Conservation (phyloP, 2,329 filamentous ascomycete species). For the Rasamsonia emersonii region DNA sequence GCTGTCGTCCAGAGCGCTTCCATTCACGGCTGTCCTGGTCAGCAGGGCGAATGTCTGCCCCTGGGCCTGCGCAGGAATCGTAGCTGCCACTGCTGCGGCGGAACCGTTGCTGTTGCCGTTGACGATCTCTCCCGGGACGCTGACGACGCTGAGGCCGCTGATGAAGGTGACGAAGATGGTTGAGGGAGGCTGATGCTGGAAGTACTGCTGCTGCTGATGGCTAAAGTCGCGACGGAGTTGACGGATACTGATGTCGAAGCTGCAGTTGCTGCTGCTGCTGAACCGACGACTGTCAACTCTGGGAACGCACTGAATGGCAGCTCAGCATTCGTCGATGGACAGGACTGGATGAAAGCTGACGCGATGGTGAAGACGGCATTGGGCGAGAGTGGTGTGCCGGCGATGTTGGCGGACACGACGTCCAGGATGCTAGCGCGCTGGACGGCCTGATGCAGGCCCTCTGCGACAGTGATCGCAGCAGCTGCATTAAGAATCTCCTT, state of each 20-base stretch:
- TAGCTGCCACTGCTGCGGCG: constrained; percentile 11
- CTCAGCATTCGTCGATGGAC: constrained; percentile 45
- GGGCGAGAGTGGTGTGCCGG: constrained; percentile 51
- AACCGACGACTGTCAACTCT: constrained; percentile 23
- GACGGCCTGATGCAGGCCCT: constrained; percentile 57
- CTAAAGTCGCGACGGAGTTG: too few relatives aligned
- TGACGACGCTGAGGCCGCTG: constrained; percentile 16
- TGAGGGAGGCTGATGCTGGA: constrained; percentile 6
- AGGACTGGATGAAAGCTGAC: constrained; percentile 51
- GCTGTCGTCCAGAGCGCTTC: constrained; percentile 17
- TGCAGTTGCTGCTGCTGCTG: constrained; percentile 9
- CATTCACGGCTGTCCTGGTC: constrained; percentile 13
- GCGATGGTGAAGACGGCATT: constrained; percentile 59
- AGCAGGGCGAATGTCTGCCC: constrained; percentile 24
- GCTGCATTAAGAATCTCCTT: constrained; percentile 53
- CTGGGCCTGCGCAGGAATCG: constrained; percentile 1
- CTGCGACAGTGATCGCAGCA: constrained; percentile 55
- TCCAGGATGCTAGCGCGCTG: constrained; percentile 44
- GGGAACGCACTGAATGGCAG: constrained; percentile 57
- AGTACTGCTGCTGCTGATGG: constrained; percentile 2
- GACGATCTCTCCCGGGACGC: constrained; percentile 12
- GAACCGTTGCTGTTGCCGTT: constrained; percentile 19
- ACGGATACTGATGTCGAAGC: constrained; percentile 10
- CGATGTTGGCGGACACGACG: constrained; percentile 50
- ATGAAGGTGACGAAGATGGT: constrained; percentile 17